Conservation (phyloP, 176 grass and related monocot genomes). For the Tillandsia fasciculata region DNA sequence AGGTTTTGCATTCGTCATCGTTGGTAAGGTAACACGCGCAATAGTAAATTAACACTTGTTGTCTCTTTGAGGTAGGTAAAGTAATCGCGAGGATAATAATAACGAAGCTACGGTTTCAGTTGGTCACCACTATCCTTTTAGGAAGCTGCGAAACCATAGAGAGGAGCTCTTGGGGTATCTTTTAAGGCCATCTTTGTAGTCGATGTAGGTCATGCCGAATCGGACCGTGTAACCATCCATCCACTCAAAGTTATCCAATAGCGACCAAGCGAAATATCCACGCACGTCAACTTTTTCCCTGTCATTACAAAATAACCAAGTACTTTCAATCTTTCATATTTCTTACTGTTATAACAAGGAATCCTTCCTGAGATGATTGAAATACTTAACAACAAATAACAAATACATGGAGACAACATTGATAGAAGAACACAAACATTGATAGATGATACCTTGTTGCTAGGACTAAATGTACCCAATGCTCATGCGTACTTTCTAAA, state of each 20-base stretch:
- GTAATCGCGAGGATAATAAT: neutral
- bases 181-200: conserved; percentile 63
- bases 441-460: too few relatives aligned
- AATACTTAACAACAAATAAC: too few relatives aligned
- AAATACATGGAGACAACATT: too few relatives aligned
- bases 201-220: conserved; percentile 59
- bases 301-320: conserved; percentile 14
- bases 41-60: too few relatives aligned
- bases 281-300: conserved; percentile 52
- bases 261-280: conserved; percentile 82
- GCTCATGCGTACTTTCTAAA: neutral
- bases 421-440: too few relatives aligned
- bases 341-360: too few relatives aligned
- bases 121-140: conserved; percentile 18
- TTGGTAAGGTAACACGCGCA: too few relatives aligned
- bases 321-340: neutral
- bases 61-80: neutral
- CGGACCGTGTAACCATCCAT: conserved; percentile 69
- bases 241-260: conserved; percentile 92
- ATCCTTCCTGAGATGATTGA: too few relatives aligned
- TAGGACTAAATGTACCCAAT: neutral
- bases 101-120: neutral
- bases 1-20: too few relatives aligned
- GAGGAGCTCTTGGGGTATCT: conserved; percentile 70
- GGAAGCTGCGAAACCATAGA: conserved; percentile 58